These are phyloP conservation scores for Carallia pectinifolia DNA, from an alignment of 345 rosid genomes.

Conservation along the genomic window DNA sequence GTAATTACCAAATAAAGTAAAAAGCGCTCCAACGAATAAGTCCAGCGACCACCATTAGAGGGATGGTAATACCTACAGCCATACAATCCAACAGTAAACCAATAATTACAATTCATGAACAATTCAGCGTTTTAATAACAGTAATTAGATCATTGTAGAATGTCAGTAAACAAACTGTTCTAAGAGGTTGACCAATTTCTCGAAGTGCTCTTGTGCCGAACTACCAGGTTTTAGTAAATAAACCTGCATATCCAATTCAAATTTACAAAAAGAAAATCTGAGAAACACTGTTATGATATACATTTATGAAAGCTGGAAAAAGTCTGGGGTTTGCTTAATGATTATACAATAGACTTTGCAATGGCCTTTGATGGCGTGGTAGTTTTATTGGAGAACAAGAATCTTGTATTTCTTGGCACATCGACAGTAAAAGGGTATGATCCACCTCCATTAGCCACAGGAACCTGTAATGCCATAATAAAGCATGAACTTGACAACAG, in stretches of 20 bases:
- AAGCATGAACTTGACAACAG: conserved; percentile 1
- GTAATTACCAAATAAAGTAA: conserved; percentile 70
- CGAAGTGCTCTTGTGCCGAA: conserved; percentile 64
- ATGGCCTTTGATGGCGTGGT: conserved; percentile 80
- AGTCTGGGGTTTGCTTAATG: conserved; percentile 1
- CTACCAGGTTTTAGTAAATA: conserved; percentile 78
- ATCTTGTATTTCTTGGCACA: conserved; percentile 92
- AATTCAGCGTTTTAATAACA: conserved; percentile 13
- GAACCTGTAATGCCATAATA: conserved; percentile 57
- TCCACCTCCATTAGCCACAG: conserved; percentile 96
- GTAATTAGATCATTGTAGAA: conserved; percentile 15
- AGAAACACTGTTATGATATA: conserved; percentile 19
- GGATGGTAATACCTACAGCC: conserved; percentile 88
- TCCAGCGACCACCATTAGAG: conserved; percentile 99
- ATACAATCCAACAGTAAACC: conserved; percentile 15
- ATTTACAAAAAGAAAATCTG: conserved; percentile 19
- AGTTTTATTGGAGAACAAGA: conserved; percentile 84
- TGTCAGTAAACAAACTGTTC: conserved; percentile 80
- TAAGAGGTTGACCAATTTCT: conserved; percentile 94
- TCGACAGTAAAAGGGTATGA: conserved; percentile 90
- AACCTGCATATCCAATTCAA: conserved; percentile 52
- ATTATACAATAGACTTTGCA: conserved; percentile 85
- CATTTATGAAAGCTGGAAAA: conserved; percentile 22
- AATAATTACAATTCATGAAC: conserved; percentile 10
- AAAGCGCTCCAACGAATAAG: conserved; percentile 88